Evolutionary conservation across 441 rosid genomes (phyloP).

Genomic region (Jatropha multifida): DNA sequence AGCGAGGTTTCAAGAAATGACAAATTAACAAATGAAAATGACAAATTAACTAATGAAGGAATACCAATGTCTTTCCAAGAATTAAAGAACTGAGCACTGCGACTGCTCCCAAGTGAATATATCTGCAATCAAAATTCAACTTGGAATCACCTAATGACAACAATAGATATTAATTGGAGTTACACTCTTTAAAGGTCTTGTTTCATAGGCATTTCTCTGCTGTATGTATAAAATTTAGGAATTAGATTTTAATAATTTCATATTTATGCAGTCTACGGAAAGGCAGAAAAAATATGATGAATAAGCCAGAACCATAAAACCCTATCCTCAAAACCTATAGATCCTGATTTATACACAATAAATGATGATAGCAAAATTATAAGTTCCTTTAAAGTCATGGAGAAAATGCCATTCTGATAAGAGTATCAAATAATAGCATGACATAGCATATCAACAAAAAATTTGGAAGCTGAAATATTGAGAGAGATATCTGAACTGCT

Average conservation of each 20-base stretch:
- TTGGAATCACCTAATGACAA: background rate
- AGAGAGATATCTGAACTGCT: background rate
- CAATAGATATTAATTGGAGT: constrained; percentile 1
- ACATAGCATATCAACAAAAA: background rate
- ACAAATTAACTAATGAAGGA: constrained; percentile 16
- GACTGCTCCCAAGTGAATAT: constrained; percentile 74
- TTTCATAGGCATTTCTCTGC: background rate
- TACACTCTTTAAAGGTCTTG: background rate
- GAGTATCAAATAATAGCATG: background rate
- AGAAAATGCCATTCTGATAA: background rate
- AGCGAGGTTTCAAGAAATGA: constrained; percentile 8
- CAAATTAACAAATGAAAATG: background rate
- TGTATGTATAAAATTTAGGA: background rate
- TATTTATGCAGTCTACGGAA: background rate
- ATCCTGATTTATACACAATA: no score
- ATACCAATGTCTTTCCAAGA: constrained; percentile 78
- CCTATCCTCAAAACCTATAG: background rate
- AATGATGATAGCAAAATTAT: background rate
- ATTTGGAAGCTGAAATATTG: no score
- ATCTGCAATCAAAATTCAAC: constrained; percentile 44
- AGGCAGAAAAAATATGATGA: background rate
- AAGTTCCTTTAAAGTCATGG: background rate
- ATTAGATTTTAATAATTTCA: background rate
- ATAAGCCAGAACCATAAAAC: background rate
- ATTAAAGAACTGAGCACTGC: constrained; percentile 55